Base-by-base conservation (phyloP, 371 early-diverging fungal genomes). In the Batkoa obscura region DNA sequence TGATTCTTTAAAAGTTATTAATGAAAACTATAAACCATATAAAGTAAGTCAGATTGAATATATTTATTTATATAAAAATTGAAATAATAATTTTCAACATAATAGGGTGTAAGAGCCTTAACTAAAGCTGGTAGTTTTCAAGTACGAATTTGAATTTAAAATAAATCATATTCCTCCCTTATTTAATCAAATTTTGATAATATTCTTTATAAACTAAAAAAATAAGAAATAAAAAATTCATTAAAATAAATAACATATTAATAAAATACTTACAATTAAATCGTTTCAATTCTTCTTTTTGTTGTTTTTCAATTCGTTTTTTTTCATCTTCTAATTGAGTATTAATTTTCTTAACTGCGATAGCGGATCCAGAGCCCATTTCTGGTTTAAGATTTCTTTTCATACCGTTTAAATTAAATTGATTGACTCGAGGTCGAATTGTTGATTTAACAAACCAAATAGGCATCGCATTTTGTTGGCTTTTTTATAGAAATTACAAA, bases 11-110 rank as follows among this genome's bases (percentile, higher is more conserved):
- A 74, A 80, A 42, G 59, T 90, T 38, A 78, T 74, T 60, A 75
- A 81, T 62, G 90, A 90, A 64, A 69, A 67, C 0, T 90, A 88
- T 64, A 84, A 82, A 52, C 84, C 87, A 10, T 86, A 80, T 65
- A 86, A 87, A 76, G 84, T 73, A 65, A 58, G 57, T 32, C 23
- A 23, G 23, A 23, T 23, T 23, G 23, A 23, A 23, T 23, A 23
- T 23, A 23, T 23, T 23, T 23, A 23, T 23, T 23, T 23, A 23
- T 23, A 23, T 23, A 23, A 23, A 23, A 23, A 23, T 23, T 23
- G 23, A 23, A 23, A 23, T 23, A 23, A 23, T 23, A 23, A 23
- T 23, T 23, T 23, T 23, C 23, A 23, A 23, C 23, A 23, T 23
- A 23, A 23, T 23, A 23, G 23, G 23, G 23, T 23, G 23, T 23